Conservation (phyloP, 176 grass and related monocot genomes). For the Cymbopogon citratus region DNA sequence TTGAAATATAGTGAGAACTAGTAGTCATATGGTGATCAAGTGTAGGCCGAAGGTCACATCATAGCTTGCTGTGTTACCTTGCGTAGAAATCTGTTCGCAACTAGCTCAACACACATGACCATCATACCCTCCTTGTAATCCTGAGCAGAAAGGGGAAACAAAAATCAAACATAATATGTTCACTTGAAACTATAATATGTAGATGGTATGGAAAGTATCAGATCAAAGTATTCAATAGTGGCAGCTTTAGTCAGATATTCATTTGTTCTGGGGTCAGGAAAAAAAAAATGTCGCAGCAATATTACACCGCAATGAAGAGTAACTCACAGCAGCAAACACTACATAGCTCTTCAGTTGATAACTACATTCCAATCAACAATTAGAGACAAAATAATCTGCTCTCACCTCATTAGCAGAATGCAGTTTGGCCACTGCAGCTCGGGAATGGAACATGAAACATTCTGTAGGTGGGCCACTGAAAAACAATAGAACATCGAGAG, state of each 20-base stretch:
- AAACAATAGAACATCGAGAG: neutral
- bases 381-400: neutral
- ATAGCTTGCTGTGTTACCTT: constrained; percentile 52
- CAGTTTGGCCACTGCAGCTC: constrained; percentile 54
- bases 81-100: constrained; percentile 79
- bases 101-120: constrained; percentile 81
- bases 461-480: constrained; percentile 84
- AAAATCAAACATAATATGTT: neutral
- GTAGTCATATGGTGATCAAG: neutral
- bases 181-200: neutral
- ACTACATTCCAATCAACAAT: neutral
- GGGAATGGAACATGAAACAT: constrained; percentile 91
- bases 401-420: constrained; percentile 50
- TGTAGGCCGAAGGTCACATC: neutral
- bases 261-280: neutral
- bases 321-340: neutral
- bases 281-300: neutral
- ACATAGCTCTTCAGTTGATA: neutral
- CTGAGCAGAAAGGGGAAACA: constrained; percentile 17
- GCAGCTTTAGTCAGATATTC: neutral
- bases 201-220: neutral
- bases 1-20: neutral
- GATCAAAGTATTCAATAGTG: neutral
- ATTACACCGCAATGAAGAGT: neutral
- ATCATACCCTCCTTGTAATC: constrained; percentile 25